Evolutionary conservation across 768 basidiomycete genomes (phyloP).

Genomic region (Hericium alpestre): DNA sequence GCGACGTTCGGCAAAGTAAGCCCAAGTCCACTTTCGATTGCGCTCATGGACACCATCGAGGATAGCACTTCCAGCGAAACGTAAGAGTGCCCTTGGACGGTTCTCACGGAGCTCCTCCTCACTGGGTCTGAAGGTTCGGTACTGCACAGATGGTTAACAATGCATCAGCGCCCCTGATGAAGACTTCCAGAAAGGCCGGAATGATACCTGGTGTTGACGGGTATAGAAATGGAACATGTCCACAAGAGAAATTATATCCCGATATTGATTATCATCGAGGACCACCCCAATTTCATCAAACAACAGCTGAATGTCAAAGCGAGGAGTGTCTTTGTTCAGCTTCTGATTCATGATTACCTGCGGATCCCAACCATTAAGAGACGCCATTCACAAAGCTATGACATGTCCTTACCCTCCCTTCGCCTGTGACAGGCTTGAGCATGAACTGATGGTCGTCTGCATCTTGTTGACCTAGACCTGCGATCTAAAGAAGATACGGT

Average conservation of each 20-base stretch:
- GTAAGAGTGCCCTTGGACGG: slow-evolving; percentile 55
- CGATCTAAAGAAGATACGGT: background rate
- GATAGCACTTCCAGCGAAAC: slow-evolving; percentile 74
- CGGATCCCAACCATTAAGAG: background rate
- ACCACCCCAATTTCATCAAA: slow-evolving; percentile 92
- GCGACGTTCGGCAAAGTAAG: slow-evolving; percentile 76
- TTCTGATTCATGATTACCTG: slow-evolving; percentile 79
- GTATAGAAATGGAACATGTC: slow-evolving; percentile 97
- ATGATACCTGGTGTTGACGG: slow-evolving; percentile 61
- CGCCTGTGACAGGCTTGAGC: slow-evolving; percentile 88
- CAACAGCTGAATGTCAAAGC: slow-evolving; percentile 75
- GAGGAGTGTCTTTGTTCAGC: slow-evolving; percentile 61
- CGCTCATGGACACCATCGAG: slow-evolving; percentile 74
- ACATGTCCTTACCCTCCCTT: slow-evolving; percentile 61
- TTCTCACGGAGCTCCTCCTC: slow-evolving; percentile 51
- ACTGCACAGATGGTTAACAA: slow-evolving; percentile 33
- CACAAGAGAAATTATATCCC: slow-evolving; percentile 82
- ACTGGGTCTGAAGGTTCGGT: slow-evolving; percentile 69
- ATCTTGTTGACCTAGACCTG: slow-evolving; percentile 27
- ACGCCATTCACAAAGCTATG: background rate
- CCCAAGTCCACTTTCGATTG: slow-evolving; percentile 84
- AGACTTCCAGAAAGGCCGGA: slow-evolving; percentile 6
- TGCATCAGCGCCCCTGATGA: background rate
- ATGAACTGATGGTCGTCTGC: slow-evolving; percentile 80
- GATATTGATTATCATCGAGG: slow-evolving; percentile 89